A percentile compares a stretch with the other conserved stretches of the same genome.
These are phyloP conservation scores for Fragaria vesca DNA, from an alignment of 306 rosid genomes.

Conservation along the genomic window DNA sequence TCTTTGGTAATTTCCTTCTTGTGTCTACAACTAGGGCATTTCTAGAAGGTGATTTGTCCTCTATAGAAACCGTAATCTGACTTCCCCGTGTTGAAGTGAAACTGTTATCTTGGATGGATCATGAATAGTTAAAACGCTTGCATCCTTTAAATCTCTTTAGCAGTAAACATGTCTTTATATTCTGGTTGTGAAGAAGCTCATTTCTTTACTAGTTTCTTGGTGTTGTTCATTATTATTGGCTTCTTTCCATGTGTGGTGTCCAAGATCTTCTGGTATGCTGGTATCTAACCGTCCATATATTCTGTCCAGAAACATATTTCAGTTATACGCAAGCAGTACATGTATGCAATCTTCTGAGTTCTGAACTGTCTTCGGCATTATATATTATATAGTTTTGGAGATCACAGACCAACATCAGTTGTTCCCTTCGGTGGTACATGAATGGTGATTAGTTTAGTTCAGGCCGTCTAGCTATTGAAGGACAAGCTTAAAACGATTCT, in stretches of 20 bases:
- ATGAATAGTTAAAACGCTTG: background rate
- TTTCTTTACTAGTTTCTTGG: background rate
- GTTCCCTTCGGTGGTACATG: conserved; percentile 2
- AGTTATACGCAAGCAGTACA: background rate
- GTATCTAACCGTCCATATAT: conserved; percentile 4
- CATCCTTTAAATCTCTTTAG: background rate
- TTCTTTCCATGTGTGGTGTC: background rate
- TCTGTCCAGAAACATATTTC: conserved; percentile 11
- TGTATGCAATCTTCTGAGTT: background rate
- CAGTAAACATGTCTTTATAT: background rate
- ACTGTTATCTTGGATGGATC: background rate
- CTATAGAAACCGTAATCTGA: background rate
- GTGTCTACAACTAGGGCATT: background rate
- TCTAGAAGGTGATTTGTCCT: background rate
- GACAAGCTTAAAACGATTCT: background rate
- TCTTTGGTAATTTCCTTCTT: background rate
- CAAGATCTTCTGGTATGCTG: conserved; percentile 6
- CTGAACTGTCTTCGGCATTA: conserved; percentile 1
- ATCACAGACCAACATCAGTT: background rate
- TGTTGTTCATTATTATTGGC: background rate
- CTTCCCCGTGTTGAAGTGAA: background rate
- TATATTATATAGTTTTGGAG: background rate
- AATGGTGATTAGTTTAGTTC: background rate
- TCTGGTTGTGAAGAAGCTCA: background rate
- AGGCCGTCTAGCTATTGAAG: background rate